phyloP scores from a whole-genome alignment of 1,284 basidiomycete genomes.

The Ceratobasidium sp. region DNA sequence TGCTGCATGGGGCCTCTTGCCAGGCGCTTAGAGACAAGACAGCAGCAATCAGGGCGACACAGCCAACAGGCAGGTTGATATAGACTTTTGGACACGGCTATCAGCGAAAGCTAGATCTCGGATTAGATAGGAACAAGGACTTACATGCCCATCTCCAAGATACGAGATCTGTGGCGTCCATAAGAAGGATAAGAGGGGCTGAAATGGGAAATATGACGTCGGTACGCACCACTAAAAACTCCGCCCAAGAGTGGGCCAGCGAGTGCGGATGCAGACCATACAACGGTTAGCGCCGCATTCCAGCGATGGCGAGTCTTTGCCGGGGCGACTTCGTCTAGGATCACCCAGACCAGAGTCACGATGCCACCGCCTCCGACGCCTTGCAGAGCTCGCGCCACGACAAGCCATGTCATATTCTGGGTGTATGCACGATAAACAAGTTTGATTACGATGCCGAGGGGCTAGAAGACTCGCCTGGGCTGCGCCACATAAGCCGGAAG shows the following conservation, averaged over 20 bases:
- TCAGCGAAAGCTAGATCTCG: conserved; percentile 38
- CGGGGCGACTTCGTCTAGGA: conserved; percentile 82
- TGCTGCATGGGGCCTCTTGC: conserved; percentile 38
- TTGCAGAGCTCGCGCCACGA: conserved; percentile 68
- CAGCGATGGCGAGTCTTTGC: conserved; percentile 76
- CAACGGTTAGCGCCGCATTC: conserved; percentile 83
- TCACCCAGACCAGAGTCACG: conserved; percentile 83
- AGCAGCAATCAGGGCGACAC: conserved; percentile 69
- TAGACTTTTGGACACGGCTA: conserved; percentile 65
- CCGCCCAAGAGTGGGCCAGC: conserved; percentile 83
- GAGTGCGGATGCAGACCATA: conserved; percentile 84
- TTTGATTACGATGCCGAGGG: background rate
- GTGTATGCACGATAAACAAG: conserved; percentile 4
- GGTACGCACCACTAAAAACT: conserved; percentile 74
- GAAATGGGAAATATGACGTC: conserved; percentile 30
- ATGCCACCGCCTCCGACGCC: conserved; percentile 85
- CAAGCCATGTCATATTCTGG: conserved; percentile 72
- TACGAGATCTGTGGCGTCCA: conserved; percentile 47
- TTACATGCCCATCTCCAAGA: conserved; percentile 86
- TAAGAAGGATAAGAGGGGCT: conserved; percentile 3
- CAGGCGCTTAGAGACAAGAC: conserved; percentile 65
- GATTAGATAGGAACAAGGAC: conserved; percentile 55
- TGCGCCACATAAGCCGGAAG: conserved; percentile 77
- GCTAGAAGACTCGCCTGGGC: conserved; percentile 65
- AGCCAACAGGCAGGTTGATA: conserved; percentile 81